Conservation (phyloP, 2,329 filamentous ascomycete genomes). For the Verticillium tricorpus region DNA sequence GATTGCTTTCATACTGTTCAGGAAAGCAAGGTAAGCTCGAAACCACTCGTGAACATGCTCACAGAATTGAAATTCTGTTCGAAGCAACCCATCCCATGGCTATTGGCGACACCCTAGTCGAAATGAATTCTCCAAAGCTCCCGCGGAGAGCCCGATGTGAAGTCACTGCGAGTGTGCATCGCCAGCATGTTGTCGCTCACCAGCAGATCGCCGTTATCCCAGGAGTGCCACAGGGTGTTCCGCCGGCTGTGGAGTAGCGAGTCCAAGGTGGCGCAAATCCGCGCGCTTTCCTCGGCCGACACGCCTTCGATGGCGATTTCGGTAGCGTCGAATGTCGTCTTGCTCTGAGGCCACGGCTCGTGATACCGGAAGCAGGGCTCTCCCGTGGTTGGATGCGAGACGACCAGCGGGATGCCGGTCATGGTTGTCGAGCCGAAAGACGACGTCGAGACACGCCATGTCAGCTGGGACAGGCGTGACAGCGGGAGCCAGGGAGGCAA, state of each 20-base stretch:
- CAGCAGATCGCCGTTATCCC: conserved; percentile 51
- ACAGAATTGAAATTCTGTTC: background rate
- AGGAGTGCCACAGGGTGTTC: conserved; percentile 44
- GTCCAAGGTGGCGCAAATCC: conserved; percentile 35
- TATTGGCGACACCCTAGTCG: conserved; percentile 23
- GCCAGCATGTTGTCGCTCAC: conserved; percentile 46
- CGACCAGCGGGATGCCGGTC: conserved; percentile 37
- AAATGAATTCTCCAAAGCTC: conserved; percentile 49
- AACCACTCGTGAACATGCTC: background rate
- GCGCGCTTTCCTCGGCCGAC: conserved; percentile 20
- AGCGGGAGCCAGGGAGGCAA: conserved; percentile 31
- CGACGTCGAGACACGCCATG: conserved; percentile 43
- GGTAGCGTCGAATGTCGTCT: conserved; percentile 45
- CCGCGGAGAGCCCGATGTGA: conserved; percentile 34
- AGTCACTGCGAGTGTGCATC: conserved; percentile 46
- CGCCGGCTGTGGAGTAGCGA: conserved; percentile 43
- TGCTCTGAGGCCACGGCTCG: conserved; percentile 48
- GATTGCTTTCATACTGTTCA: too few relatives aligned
- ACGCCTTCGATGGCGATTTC: conserved; percentile 35
- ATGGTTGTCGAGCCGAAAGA: conserved; percentile 41
- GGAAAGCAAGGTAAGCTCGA: too few relatives aligned
- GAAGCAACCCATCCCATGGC: background rate
- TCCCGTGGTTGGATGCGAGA: conserved; percentile 38
- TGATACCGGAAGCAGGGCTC: conserved; percentile 49
- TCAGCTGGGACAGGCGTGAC: conserved; percentile 31